Evolutionary conservation across 352 stramenopile genomes (phyloP).

Genomic region (Phytopythium oedochilum): DNA sequence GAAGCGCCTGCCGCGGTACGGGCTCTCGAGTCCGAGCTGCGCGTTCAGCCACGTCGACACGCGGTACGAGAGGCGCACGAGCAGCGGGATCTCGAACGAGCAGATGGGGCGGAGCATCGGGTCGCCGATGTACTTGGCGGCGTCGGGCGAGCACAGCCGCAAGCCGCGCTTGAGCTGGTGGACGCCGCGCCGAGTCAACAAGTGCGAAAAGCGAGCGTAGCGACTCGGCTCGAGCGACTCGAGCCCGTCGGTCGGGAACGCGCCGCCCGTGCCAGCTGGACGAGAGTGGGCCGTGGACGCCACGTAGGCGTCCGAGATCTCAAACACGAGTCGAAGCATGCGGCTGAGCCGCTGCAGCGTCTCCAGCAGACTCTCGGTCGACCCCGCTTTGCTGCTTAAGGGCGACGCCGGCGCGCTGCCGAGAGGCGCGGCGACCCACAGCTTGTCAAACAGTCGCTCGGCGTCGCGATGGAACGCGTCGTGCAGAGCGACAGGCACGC

Average conservation of each 20-base stretch:
- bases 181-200: slow-evolving; percentile 57
- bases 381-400: slow-evolving; percentile 22
- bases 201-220: slow-evolving; percentile 41
- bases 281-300: slow-evolving; percentile 64
- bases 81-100: slow-evolving; percentile 66
- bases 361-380: slow-evolving; percentile 32
- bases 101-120: slow-evolving; percentile 84
- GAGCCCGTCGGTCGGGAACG: slow-evolving; percentile 15
- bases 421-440: slow-evolving; percentile 38
- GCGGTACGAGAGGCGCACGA: slow-evolving; percentile 79
- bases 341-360: slow-evolving; percentile 67
- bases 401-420: slow-evolving; percentile 12
- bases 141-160: slow-evolving; percentile 70
- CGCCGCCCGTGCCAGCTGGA: slow-evolving; percentile 16
- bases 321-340: slow-evolving; percentile 68
- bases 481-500: slow-evolving; percentile 58
- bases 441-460: slow-evolving; percentile 80
- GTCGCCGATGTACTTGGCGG: slow-evolving; percentile 66
- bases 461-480: slow-evolving; percentile 76
- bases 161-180: slow-evolving; percentile 62
- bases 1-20: slow-evolving; percentile 64
- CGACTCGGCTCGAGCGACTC: slow-evolving; percentile 64
- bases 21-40: slow-evolving; percentile 57
- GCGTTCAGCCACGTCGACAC: slow-evolving; percentile 76
- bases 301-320: slow-evolving; percentile 86